Evolutionary conservation across 306 rosid genomes (phyloP).

Genomic region (Lagenaria siceraria): DNA sequence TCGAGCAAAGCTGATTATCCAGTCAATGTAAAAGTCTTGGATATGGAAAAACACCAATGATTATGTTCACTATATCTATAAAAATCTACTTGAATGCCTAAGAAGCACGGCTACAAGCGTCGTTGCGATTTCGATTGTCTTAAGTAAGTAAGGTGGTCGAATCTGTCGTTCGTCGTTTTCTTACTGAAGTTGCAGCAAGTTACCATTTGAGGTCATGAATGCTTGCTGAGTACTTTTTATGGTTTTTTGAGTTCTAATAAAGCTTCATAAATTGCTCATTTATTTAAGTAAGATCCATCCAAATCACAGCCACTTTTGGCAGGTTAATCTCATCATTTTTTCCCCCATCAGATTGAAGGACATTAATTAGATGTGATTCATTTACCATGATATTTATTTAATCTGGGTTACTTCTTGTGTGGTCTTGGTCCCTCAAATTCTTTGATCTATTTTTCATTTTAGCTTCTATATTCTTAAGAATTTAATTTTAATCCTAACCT

Average conservation of each 20-base stretch:
- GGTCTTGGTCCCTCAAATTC: neutral
- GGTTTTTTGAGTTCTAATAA: slow-evolving; percentile 2
- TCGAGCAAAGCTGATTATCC: neutral
- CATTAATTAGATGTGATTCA: neutral
- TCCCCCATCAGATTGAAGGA: neutral
- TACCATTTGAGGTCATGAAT: neutral
- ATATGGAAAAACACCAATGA: neutral
- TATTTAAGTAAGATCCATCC: neutral
- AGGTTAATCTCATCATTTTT: neutral
- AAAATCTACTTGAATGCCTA: neutral
- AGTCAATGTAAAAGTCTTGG: slow-evolving; percentile 9
- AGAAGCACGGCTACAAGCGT: neutral
- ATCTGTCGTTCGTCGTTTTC: neutral
- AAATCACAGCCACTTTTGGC: neutral
- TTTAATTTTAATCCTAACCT: neutral
- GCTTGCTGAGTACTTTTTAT: slow-evolving; percentile 1
- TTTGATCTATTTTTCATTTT: neutral
- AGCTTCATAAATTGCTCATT: neutral
- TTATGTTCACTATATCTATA: neutral
- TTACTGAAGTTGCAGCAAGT: neutral
- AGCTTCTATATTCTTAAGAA: neutral
- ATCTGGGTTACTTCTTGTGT: neutral
- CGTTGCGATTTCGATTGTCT: neutral
- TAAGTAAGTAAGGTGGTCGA: neutral
- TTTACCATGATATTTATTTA: neutral